These are phyloP conservation scores for Pestalotiopsis sp. DNA, from an alignment of 2,329 filamentous ascomycete genomes.

Conservation along the genomic window DNA sequence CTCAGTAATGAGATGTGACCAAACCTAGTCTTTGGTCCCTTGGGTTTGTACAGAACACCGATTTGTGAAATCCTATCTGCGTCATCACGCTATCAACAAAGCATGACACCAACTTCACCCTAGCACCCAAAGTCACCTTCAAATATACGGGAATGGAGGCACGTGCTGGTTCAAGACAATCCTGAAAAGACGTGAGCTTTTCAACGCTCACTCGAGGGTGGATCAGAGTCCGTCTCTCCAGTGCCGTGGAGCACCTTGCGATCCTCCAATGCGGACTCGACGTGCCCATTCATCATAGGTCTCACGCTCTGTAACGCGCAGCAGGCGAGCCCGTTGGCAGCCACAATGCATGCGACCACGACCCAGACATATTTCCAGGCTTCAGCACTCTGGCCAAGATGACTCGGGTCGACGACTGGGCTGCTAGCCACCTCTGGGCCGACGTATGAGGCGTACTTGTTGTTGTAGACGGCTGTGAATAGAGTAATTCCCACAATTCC, in stretches of 20 bases:
- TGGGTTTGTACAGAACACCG: too few species aligned
- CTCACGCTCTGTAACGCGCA: neutral
- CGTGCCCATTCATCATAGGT: conserved; percentile 10
- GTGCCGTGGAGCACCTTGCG: neutral
- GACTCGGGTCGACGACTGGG: neutral
- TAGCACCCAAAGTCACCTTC: too few species aligned
- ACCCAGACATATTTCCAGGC: conserved; percentile 9
- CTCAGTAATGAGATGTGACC: too few species aligned
- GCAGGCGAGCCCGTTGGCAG: neutral
- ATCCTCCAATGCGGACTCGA: conserved; percentile 11
- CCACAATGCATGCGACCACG: conserved; percentile 1
- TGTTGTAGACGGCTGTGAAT: conserved; percentile 10
- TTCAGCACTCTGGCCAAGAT: neutral
- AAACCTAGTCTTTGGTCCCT: too few species aligned
- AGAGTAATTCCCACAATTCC: conserved; percentile 10
- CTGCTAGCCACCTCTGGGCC: neutral
- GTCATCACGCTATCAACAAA: too few species aligned
- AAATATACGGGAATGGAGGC: too few species aligned
- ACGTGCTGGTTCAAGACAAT: too few species aligned
- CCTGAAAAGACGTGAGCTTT: too few species aligned
- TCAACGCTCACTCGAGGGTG: neutral
- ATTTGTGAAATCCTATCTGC: too few species aligned
- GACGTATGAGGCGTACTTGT: conserved; percentile 10
- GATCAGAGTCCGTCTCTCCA: neutral
- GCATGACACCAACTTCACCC: too few species aligned